Base-by-base conservation (phyloP, 257 asterid genomes). In the Anisodus acutangulus region DNA sequence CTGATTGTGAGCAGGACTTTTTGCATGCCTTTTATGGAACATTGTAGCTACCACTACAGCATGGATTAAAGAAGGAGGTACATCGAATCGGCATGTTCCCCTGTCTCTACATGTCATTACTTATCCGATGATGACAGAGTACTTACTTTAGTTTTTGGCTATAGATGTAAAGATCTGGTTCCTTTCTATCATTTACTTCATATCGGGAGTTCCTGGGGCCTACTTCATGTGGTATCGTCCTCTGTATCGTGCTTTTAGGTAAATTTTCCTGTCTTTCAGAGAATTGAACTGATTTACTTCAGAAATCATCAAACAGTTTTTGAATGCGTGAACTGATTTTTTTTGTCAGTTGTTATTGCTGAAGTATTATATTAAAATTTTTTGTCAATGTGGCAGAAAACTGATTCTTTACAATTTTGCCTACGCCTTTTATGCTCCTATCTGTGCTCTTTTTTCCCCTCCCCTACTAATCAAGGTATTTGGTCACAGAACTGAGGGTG, bases 181-280 rank as follows among this genome's bases (percentile, higher is more conserved):
- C 89, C 97, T 97, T 88, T 93, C 98, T 12, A 86, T 97, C 78
- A 97, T 95, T 89, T 97, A 95, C 96, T 93, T 97, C 88, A 92
- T 97, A 88, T 67, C 98, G 26, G 99, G 97, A 70, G 97, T 97
- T 84, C 99, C 99, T 5, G 98, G 98, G 82, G 98, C 97, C 85
- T 97, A 97, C 83, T 92, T 95, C 74, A 62, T 95, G 85, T 97
- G 99, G 98, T 97, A 97, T 82, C 98, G 94, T 83, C 99, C 98
- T 80, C 97, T 97, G 82, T 97, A 97, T 88, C 95, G 97, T 49
- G 97, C 98, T 80, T 92, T 92, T 88, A 97, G 98, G 99, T 92
- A 83, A 81, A 35, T 41, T 82, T 5, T 88, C 57, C 60, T 83
- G 64, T 53, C 49, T 51, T 71, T 78, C 4, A 6, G 26, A 51